These are phyloP conservation scores for Tolypocladium ovalisporum DNA, from an alignment of 2,329 filamentous ascomycete species.

Conservation along the genomic window DNA sequence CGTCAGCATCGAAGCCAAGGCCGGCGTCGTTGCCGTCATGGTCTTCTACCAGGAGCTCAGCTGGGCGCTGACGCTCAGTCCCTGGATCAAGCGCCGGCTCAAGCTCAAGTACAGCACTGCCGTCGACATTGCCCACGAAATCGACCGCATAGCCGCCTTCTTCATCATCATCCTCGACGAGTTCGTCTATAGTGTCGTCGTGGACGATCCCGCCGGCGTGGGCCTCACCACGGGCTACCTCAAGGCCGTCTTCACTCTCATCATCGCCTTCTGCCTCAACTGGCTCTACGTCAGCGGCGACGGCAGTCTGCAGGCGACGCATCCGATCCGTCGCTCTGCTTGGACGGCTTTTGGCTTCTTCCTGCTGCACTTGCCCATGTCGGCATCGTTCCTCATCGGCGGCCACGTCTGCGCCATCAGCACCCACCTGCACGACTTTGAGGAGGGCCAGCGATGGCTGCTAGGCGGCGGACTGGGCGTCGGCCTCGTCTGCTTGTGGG, in stretches of 20 bases:
- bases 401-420: conserved; percentile 33
- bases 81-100: conserved; percentile 29
- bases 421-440: conserved; percentile 25
- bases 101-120: conserved; percentile 33
- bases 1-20: conserved; percentile 28
- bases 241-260: conserved; percentile 34
- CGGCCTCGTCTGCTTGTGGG: conserved; percentile 32
- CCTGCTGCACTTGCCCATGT: conserved; percentile 31
- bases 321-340: conserved; percentile 32
- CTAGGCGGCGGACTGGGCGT: conserved; percentile 33
- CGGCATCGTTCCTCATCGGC: conserved; percentile 33
- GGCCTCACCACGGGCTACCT: conserved; percentile 30
- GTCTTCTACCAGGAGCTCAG: conserved; percentile 29
- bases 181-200: conserved; percentile 36
- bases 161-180: conserved; percentile 42
- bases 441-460: conserved; percentile 33
- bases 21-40: conserved; percentile 28
- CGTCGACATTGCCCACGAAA: conserved; percentile 36
- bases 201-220: conserved; percentile 32
- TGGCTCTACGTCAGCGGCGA: conserved; percentile 39
- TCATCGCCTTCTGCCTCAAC: conserved; percentile 38
- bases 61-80: conserved; percentile 33
- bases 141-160: conserved; percentile 38
- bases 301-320: conserved; percentile 28
- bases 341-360: conserved; percentile 34